Percentiles rank a stretch among this genome's conserved stretches.
Conservation (phyloP, 352 stramenopile species). For the Phytophthora pinifolia region DNA sequence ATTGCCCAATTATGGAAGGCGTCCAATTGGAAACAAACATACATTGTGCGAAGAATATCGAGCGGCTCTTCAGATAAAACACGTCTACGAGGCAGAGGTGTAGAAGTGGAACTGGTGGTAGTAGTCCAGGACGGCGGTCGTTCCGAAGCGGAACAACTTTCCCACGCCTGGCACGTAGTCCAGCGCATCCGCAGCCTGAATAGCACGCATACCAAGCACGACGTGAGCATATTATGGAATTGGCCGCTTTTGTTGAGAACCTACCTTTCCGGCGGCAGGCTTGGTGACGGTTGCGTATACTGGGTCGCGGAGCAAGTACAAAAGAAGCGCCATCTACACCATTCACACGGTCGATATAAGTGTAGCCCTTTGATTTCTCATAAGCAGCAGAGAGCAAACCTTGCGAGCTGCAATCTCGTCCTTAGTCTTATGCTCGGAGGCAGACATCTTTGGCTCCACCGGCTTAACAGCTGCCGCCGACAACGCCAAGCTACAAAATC, state of each 20-base stretch:
- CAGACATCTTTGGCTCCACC: conserved; percentile 26
- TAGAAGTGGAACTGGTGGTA: conserved; percentile 90
- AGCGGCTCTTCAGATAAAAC: conserved; percentile 8
- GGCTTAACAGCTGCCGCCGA: conserved; percentile 57
- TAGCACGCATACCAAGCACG: neutral
- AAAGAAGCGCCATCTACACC: conserved; percentile 75
- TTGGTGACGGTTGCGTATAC: conserved; percentile 72
- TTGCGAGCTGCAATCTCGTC: conserved; percentile 67
- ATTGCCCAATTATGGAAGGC: too few relatives aligned
- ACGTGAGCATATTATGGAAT: conserved; percentile 4
- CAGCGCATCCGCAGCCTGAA: conserved; percentile 52
- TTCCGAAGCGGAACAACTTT: conserved; percentile 70
- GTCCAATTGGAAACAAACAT: neutral
- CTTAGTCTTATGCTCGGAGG: conserved; percentile 41
- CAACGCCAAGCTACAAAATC: conserved; percentile 43
- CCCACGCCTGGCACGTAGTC: conserved; percentile 71
- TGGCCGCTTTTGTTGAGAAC: neutral
- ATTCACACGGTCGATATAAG: conserved; percentile 1
- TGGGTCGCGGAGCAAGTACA: conserved; percentile 84
- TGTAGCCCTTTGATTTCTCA: neutral
- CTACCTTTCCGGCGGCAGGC: conserved; percentile 63
- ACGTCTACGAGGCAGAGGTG: conserved; percentile 77
- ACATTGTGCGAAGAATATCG: conserved; percentile 6
- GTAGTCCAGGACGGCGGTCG: conserved; percentile 74
- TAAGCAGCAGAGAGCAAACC: conserved; percentile 29